These are phyloP conservation scores for Rugonectria rugulosa DNA, from an alignment of 2,329 filamentous ascomycete species.

Conservation along the genomic window DNA sequence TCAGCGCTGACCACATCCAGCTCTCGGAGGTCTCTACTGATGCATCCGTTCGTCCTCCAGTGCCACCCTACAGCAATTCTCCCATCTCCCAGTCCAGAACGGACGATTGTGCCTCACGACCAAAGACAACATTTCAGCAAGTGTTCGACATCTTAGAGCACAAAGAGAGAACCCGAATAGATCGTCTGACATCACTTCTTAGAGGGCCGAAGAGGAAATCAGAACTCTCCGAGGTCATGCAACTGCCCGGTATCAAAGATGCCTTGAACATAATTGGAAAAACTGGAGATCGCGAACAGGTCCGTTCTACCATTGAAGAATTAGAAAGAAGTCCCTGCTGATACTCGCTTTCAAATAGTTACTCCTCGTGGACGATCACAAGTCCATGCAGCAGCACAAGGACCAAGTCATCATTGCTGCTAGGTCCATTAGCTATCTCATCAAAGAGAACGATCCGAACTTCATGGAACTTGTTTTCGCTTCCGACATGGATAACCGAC, in stretches of 20 bases:
- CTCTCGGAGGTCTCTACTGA: too few relatives aligned
- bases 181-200: background rate
- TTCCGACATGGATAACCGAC: background rate
- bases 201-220: too few relatives aligned
- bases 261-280: slow-evolving; percentile 2
- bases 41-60: too few relatives aligned
- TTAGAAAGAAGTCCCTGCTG: background rate
- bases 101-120: too few relatives aligned
- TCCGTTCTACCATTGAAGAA: background rate
- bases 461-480: slow-evolving; percentile 4
- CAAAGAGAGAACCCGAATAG: too few relatives aligned
- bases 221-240: background rate
- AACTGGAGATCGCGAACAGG: background rate
- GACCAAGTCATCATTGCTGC: background rate
- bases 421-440: slow-evolving; percentile 10
- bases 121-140: too few relatives aligned
- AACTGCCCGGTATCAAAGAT: background rate
- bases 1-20: too few relatives aligned
- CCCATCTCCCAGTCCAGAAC: too few relatives aligned
- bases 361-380: slow-evolving; percentile 12
- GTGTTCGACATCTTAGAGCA: too few relatives aligned
- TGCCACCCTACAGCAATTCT: too few relatives aligned
- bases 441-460: background rate
- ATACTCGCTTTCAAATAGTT: background rate
- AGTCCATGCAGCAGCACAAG: background rate